phyloP scores from a whole-genome alignment of 345 rosid species.

The Camelina neglecta region DNA sequence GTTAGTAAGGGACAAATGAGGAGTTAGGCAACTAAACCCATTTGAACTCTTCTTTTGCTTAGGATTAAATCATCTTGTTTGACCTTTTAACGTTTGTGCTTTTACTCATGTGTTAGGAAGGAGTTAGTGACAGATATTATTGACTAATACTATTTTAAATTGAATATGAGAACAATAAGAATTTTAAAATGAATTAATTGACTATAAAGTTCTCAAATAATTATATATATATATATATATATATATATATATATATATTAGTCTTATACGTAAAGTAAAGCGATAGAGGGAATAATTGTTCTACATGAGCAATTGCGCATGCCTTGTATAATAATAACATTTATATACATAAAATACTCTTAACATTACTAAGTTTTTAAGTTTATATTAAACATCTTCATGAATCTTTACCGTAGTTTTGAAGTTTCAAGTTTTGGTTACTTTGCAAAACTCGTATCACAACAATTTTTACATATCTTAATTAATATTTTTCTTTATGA shows the following conservation, averaged over 20 bases:
- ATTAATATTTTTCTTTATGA: no score
- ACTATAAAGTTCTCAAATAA: neutral
- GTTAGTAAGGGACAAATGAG: constrained; percentile 25
- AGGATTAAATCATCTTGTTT: neutral
- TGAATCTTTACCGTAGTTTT: neutral
- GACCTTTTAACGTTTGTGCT: constrained; percentile 9
- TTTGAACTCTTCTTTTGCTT: neutral
- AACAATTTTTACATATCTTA: no score
- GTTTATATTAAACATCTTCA: neutral
- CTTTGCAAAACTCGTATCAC: neutral
- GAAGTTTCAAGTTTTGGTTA: constrained; percentile 1
- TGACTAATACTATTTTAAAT: neutral
- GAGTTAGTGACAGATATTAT: constrained; percentile 33
- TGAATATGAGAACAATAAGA: neutral
- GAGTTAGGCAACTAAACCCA: constrained; percentile 41
- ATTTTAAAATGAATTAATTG: neutral
- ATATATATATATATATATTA: neutral
- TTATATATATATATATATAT: neutral
- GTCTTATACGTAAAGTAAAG: constrained; percentile 34
- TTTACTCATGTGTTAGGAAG: constrained; percentile 33
- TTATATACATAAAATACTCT: neutral
- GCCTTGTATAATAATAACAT: constrained; percentile 2
- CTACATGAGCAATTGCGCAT: neutral
- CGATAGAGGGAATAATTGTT: constrained; percentile 25
- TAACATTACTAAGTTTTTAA: neutral